phyloP scores from a whole-genome alignment of 2,329 filamentous ascomycete genomes.

The Phialophora chinensis region DNA sequence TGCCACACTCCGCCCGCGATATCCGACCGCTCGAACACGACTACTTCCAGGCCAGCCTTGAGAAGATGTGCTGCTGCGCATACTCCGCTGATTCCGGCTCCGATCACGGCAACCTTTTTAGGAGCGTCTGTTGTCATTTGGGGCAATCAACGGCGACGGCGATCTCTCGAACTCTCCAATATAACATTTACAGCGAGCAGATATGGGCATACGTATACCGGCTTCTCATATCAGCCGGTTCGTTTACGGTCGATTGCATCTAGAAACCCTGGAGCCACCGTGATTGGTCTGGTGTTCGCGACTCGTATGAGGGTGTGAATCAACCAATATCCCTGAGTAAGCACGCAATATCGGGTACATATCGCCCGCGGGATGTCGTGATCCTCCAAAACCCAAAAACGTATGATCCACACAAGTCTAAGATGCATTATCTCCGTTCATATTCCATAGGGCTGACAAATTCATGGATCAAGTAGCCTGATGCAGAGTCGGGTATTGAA shows the following conservation, averaged over 20 bases:
- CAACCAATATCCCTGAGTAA: conserved; percentile 14
- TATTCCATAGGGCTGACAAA: not conserved
- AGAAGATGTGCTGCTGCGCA: conserved; percentile 56
- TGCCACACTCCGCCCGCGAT: conserved; percentile 64
- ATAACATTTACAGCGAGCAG: not conserved
- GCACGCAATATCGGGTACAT: conserved; percentile 16
- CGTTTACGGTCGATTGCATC: not conserved
- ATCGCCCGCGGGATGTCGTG: conserved; percentile 4
- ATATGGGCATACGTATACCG: not conserved
- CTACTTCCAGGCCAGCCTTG: conserved; percentile 55
- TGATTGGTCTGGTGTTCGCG: conserved; percentile 4
- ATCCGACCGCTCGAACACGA: conserved; percentile 60
- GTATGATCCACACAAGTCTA: not conserved
- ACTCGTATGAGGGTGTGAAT: conserved; percentile 3
- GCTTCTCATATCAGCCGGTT: not conserved
- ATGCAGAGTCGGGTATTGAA: not conserved
- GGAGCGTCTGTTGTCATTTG: conserved; percentile 26
- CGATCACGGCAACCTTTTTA: conserved; percentile 54
- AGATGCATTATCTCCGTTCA: not conserved
- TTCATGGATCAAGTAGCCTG: not conserved
- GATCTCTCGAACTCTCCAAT: not conserved
- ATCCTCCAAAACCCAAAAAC: not conserved
- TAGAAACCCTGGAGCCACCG: not conserved
- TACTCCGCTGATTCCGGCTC: conserved; percentile 60
- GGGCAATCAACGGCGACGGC: not conserved